Conservation (phyloP, 192 early-diverging fungal genomes). For the Coemansia sp. region DNA sequence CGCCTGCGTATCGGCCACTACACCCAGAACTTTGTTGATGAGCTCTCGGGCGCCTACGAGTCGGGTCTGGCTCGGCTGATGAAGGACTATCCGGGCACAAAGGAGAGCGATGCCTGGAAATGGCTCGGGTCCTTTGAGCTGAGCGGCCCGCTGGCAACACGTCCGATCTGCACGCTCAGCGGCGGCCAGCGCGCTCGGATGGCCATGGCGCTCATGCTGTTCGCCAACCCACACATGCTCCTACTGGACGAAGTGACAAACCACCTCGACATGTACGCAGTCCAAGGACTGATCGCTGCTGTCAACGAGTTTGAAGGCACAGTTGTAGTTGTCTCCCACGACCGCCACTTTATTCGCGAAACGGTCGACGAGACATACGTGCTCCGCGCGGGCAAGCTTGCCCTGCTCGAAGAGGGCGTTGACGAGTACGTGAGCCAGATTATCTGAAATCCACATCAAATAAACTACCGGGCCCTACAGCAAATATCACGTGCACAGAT, state of each 20-base stretch:
- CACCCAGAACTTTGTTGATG: conserved; percentile 78
- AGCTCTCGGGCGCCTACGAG: conserved; percentile 47
- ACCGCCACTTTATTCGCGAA: conserved; percentile 74
- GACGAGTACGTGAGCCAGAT: conserved; percentile 56
- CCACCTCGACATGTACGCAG: conserved; percentile 83
- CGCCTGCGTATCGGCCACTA: conserved; percentile 71
- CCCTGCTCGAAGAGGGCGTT: conserved; percentile 57
- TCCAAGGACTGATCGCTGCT: conserved; percentile 65
- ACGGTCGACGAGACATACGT: conserved; percentile 53
- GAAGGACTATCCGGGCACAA: conserved; percentile 29
- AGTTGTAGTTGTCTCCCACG: conserved; percentile 80
- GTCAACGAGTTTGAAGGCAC: conserved; percentile 68
- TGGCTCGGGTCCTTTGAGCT: conserved; percentile 77
- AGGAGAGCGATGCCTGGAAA: conserved; percentile 60
- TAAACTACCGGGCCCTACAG: too few species aligned
- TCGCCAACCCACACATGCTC: conserved; percentile 60
- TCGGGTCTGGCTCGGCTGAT: conserved; percentile 54
- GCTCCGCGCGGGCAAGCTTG: conserved; percentile 49
- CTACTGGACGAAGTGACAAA: conserved; percentile 82
- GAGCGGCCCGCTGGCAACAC: conserved; percentile 54
- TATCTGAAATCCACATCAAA: too few species aligned
- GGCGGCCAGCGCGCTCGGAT: conserved; percentile 83
- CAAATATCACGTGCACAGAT: too few species aligned
- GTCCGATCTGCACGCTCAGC: conserved; percentile 59
- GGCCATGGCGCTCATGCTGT: conserved; percentile 64